A percentile compares a stretch with the other conserved stretches of the same genome.
These are phyloP conservation scores for Breviolum minutum DNA, from an alignment of 73 alveolate genomes.

Conservation along the genomic window DNA sequence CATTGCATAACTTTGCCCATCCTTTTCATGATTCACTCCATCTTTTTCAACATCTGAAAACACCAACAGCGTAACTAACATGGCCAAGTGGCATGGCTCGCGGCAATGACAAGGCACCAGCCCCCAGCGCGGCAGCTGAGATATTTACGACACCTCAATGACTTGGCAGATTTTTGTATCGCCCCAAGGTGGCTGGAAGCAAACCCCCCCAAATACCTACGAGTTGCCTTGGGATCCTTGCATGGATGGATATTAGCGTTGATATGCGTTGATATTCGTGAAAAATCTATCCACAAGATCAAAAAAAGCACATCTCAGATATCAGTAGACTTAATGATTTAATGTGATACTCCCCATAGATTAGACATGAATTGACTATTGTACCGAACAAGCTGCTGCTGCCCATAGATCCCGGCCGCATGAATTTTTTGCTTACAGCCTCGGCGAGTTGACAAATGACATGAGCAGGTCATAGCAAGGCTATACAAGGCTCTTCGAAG, in stretches of 20 bases:
- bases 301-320: not conserved
- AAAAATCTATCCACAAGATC: too few relatives aligned
- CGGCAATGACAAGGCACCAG: slow-evolving; percentile 75
- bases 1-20: too few relatives aligned
- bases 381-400: slow-evolving; percentile 42
- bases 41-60: not conserved
- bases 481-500: too few relatives aligned
- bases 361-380: not conserved
- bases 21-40: not conserved
- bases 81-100: slow-evolving; percentile 49
- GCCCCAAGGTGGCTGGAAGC: too few relatives aligned
- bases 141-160: slow-evolving; percentile 52
- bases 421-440: slow-evolving; percentile 17
- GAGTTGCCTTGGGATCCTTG: too few relatives aligned
- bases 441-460: not conserved
- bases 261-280: too few relatives aligned
- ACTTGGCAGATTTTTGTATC: not conserved
- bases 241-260: too few relatives aligned
- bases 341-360: too few relatives aligned
- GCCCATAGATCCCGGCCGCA: slow-evolving; percentile 83
- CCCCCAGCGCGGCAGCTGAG: slow-evolving; percentile 84
- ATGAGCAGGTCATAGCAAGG: not conserved
- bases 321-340: not conserved
- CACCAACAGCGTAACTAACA: not conserved
- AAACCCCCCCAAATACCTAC: too few relatives aligned